These are phyloP conservation scores for Paraphysoderma sedebokerense DNA, from an alignment of 371 early-diverging fungal species.

Conservation along the genomic window DNA sequence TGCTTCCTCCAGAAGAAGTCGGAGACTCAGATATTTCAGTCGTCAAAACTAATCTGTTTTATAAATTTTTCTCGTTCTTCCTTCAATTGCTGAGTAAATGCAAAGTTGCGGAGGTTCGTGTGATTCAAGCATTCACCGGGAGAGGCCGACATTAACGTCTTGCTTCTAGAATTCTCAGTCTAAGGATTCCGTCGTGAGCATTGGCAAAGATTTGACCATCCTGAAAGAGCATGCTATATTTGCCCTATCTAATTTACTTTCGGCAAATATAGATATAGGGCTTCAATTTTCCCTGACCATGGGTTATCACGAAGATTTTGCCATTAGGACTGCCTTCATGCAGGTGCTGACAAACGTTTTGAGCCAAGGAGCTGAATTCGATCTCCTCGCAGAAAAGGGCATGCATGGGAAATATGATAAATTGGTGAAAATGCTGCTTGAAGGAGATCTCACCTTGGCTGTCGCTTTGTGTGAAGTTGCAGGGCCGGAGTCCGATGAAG, in stretches of 20 bases:
- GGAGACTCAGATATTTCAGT: constrained; percentile 31
- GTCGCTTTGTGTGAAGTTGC: constrained; percentile 71
- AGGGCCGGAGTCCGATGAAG: constrained; percentile 70
- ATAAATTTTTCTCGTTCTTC: constrained; percentile 76
- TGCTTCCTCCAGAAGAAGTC: constrained; percentile 53
- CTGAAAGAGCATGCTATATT: constrained; percentile 69
- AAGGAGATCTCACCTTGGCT: constrained; percentile 48
- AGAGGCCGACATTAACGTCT: no score
- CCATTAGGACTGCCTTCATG: constrained; percentile 75
- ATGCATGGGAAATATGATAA: constrained; percentile 55
- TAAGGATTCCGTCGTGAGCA: no score
- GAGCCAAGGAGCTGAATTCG: constrained; percentile 71
- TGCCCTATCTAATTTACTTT: constrained; percentile 70
- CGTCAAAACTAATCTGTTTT: constrained; percentile 59
- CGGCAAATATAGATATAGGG: constrained; percentile 80
- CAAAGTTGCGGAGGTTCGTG: constrained; percentile 34
- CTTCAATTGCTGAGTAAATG: constrained; percentile 69
- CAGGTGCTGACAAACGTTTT: constrained; percentile 80
- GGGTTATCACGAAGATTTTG: constrained; percentile 81
- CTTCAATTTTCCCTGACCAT: constrained; percentile 73
- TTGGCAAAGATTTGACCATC: constrained; percentile 39
- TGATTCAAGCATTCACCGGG: no score
- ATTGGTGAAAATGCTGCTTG: constrained; percentile 36
- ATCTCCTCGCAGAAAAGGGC: constrained; percentile 56
- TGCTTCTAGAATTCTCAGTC: constrained; percentile 16